Base-by-base conservation (phyloP, 2,329 filamentous ascomycete genomes). In the Colletotrichum australisinense region DNA sequence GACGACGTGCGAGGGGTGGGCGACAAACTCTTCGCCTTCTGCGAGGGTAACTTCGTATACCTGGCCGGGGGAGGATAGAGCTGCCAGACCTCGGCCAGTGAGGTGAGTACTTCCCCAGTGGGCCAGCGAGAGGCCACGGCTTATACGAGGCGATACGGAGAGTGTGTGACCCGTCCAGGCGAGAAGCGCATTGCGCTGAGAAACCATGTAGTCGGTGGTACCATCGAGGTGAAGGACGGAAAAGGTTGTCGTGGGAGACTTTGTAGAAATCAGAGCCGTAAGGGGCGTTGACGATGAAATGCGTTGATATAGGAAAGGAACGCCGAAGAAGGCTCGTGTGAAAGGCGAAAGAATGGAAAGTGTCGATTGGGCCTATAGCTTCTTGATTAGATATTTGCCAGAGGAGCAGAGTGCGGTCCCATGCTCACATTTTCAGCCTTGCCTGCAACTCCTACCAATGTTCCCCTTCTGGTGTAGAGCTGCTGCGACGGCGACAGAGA, bases 151-250 rank as follows among this genome's bases (percentile, higher is more conserved):
- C 46, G 91, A 92, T 57, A 97, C 88, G 19, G 88, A 87, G 67
- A 99, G 87, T 1, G 94, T 95, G 81, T 97, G 94, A 32, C 97
- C 97, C 0, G 96, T 98, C 97, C 97, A 99, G 67, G 97, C 97
- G n/a, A 98, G 88, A 66, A 99, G 87, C 1, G 95, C 95, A 76
- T 94, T 93, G 75, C 94, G 90, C 81, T 98, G 95, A 7, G 94
- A 90, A 9, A 99, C 87, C 87, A 98, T 94, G 96, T 97, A 99
- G 84, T 99, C 97, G 71, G 95, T 92, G 5, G 95, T 95, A 71
- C 97, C 97, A 85, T 99, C 95, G 63, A 99, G 90, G 80, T 96
- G 93, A 30, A 99, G 88, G 8, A 97, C 91, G 14, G 94, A 92
- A 77, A 99, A 95, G 6, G 95, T 95, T 1, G 95, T 97, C 65